Conservation (phyloP, 1,284 basidiomycete species). For the Rhizoctonia solani region DNA sequence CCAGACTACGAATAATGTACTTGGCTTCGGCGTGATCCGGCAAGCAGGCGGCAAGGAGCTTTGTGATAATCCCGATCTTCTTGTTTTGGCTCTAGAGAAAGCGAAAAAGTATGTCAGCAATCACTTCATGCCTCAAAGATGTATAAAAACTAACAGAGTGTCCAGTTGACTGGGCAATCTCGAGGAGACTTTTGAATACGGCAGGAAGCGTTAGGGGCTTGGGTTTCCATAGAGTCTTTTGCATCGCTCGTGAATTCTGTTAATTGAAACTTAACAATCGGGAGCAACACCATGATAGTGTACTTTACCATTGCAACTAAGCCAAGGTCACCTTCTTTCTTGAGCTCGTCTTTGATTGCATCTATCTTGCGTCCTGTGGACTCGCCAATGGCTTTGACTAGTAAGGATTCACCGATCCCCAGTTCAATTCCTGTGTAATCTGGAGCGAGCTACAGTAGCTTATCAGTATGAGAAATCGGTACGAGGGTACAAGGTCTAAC, state of each 20-base stretch:
- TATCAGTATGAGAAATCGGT: constrained; percentile 20
- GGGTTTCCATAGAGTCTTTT: constrained; percentile 94
- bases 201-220: constrained; percentile 86
- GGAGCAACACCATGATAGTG: neutral
- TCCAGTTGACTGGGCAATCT: constrained; percentile 84
- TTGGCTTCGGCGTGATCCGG: constrained; percentile 82
- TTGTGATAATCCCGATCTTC: constrained; percentile 95
- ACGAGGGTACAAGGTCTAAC: constrained; percentile 42
- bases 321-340: constrained; percentile 93
- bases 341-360: constrained; percentile 88
- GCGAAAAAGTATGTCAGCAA: neutral
- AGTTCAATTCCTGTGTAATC: constrained; percentile 97
- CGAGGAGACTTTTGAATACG: constrained; percentile 84
- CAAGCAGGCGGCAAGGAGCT: constrained; percentile 90
- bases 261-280: neutral
- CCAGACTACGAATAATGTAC: constrained; percentile 93
- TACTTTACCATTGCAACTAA: constrained; percentile 84
- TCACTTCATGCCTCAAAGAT: constrained; percentile 40
- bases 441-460: constrained; percentile 71
- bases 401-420: constrained; percentile 92
- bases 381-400: constrained; percentile 95
- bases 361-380: constrained; percentile 86
- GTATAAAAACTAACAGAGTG: constrained; percentile 63
- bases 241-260: constrained; percentile 90
- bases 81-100: constrained; percentile 82